These are phyloP conservation scores for Limtongia smithiae DNA, from an alignment of 805 yeast species.

Conservation along the genomic window DNA sequence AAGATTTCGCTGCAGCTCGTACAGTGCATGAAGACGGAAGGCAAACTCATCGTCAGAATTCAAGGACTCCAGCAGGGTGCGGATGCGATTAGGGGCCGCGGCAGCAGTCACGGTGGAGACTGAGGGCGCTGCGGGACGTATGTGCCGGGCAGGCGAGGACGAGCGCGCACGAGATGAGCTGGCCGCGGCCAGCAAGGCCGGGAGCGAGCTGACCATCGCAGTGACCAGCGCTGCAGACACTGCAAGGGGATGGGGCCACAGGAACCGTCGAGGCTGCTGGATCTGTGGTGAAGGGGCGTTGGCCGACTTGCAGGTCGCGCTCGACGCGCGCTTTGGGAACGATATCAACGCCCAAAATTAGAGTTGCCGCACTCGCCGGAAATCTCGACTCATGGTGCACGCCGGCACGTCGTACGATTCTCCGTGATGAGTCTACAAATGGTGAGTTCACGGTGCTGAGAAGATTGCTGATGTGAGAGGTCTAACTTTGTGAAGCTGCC, in stretches of 20 bases:
- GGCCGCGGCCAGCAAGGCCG: conserved; percentile 9
- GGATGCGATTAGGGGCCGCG: conserved; percentile 24
- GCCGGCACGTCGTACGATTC: too few relatives aligned
- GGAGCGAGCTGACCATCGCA: conserved; percentile 31
- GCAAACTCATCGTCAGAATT: conserved; percentile 25
- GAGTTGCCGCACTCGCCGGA: too few relatives aligned
- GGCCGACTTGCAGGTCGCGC: too few relatives aligned
- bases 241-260: too few relatives aligned
- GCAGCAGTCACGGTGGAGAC: conserved; percentile 24
- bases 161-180: conserved; percentile 11
- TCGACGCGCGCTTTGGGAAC: too few relatives aligned
- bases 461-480: background rate
- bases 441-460: conserved; percentile 7
- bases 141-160: conserved; percentile 19
- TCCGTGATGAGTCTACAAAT: conserved; percentile 19
- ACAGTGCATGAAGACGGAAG: conserved; percentile 23
- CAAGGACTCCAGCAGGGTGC: conserved; percentile 21
- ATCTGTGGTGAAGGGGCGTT: too few relatives aligned
- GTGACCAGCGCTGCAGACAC: background rate
- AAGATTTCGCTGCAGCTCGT: conserved; percentile 28
- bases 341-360: too few relatives aligned
- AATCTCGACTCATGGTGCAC: too few relatives aligned
- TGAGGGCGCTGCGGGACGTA: conserved; percentile 15
- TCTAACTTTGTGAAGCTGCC: conserved; percentile 14
- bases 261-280: too few relatives aligned